Percentiles rank a stretch among this genome's conserved stretches.
Evolutionary conservation across 2,329 filamentous ascomycete genomes (phyloP).

Genomic region (Catunica adiposa): DNA sequence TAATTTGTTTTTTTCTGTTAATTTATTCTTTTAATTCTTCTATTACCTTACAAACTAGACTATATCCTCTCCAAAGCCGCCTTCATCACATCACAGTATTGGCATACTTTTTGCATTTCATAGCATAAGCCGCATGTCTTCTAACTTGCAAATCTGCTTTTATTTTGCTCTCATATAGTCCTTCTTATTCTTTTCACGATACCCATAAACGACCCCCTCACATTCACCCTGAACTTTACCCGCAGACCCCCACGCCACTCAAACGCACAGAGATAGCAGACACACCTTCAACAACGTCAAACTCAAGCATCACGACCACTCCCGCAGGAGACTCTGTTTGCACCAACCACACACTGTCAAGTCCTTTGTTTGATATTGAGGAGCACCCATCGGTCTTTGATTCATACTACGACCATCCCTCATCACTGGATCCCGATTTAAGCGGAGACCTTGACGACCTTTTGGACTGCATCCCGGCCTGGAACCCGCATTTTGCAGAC

Average conservation of each 20-base stretch:
- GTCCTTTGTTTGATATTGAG: constrained; percentile 6
- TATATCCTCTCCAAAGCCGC: too few species aligned
- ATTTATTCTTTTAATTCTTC: background rate
- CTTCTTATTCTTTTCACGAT: too few species aligned
- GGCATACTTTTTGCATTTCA: too few species aligned
- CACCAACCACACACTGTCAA: background rate
- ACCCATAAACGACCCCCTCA: too few species aligned
- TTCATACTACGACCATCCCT: background rate
- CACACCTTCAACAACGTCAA: background rate
- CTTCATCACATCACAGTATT: too few species aligned
- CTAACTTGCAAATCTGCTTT: too few species aligned
- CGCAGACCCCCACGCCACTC: too few species aligned
- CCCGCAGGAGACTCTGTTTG: background rate
- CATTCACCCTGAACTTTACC: too few species aligned
- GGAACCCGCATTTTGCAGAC: constrained; percentile 6
- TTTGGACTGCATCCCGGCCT: background rate
- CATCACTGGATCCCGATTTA: too few species aligned
- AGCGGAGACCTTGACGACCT: background rate
- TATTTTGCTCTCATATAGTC: too few species aligned
- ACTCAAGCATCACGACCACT: background rate
- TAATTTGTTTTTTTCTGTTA: background rate
- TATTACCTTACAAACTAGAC: background rate
- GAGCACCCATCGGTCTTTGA: background rate
- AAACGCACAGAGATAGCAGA: too few species aligned
- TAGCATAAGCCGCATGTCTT: too few species aligned